A percentile compares a stretch with the other conserved stretches of the same genome.
Evolutionary conservation across 2,329 filamentous ascomycete species (phyloP).

Genomic region (Pseudogymnoascus sp.): DNA sequence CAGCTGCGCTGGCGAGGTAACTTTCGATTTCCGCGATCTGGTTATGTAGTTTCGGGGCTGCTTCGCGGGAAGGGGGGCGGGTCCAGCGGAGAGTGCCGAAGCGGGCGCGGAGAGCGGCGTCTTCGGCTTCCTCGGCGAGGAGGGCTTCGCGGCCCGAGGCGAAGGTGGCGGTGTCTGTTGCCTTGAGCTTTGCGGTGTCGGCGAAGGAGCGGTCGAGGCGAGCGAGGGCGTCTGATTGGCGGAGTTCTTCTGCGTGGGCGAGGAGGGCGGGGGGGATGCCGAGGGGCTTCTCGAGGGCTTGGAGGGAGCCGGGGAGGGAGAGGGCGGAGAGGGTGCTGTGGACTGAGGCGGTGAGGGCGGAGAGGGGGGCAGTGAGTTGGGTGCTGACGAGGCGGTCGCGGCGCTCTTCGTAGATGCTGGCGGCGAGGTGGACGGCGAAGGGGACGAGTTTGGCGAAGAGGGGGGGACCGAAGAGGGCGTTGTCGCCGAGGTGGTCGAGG

Average conservation of each 20-base stretch:
- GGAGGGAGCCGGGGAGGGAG: conserved; percentile 84
- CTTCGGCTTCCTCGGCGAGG: conserved; percentile 74
- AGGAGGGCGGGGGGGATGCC: conserved; percentile 78
- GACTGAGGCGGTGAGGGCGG: conserved; percentile 70
- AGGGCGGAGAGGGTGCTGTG: conserved; percentile 74
- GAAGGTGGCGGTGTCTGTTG: conserved; percentile 69
- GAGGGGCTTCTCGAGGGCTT: conserved; percentile 89
- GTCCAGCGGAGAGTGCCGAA: conserved; percentile 85
- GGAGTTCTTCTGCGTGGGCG: conserved; percentile 87
- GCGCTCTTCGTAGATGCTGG: conserved; percentile 89
- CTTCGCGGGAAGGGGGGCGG: conserved; percentile 60
- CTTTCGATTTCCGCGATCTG: conserved; percentile 65
- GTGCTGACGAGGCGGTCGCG: conserved; percentile 86
- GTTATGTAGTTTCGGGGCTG: conserved; percentile 41
- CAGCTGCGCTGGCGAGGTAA: conserved; percentile 69
- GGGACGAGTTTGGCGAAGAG: conserved; percentile 89
- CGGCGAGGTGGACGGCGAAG: conserved; percentile 89
- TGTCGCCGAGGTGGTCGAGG: conserved; percentile 70
- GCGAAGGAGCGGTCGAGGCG: conserved; percentile 72
- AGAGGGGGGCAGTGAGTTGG: conserved; percentile 76
- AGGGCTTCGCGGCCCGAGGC: conserved; percentile 76
- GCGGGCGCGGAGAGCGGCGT: conserved; percentile 65
- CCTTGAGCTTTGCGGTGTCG: conserved; percentile 84
- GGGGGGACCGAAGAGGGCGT: conserved; percentile 72
- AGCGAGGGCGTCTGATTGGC: conserved; percentile 80